Percentiles rank a stretch among this genome's conserved stretches.
Evolutionary conservation across 495 filamentous ascomycete genomes (phyloP).

Genomic region (Thozetella sp.): DNA sequence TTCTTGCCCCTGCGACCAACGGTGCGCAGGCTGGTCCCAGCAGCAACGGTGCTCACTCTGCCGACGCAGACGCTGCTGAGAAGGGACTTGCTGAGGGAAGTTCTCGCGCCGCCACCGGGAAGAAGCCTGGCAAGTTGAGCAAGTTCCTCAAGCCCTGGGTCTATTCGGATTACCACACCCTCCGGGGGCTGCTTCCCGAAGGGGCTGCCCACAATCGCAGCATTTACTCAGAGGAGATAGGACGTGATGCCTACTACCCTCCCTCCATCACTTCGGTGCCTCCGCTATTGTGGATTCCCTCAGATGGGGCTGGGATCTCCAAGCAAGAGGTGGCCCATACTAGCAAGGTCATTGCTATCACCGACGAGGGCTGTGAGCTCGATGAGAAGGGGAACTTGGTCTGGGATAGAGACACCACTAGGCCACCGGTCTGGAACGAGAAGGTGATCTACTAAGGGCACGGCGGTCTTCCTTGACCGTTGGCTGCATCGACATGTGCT

Average conservation of each 20-base stretch:
- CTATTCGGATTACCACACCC: constrained; percentile 69
- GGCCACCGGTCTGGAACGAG: constrained; percentile 80
- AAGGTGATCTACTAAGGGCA: constrained; percentile 55
- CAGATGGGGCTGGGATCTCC: constrained; percentile 74
- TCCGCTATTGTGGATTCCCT: constrained; percentile 83
- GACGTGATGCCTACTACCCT: constrained; percentile 75
- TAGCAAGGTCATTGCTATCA: constrained; percentile 71
- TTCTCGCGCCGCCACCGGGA: constrained; percentile 14
- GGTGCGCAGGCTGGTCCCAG: constrained; percentile 21
- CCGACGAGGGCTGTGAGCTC: constrained; percentile 80
- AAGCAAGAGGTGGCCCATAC: constrained; percentile 77
- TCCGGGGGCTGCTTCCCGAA: constrained; percentile 73
- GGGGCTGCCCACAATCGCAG: constrained; percentile 38
- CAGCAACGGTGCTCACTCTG: constrained; percentile 24
- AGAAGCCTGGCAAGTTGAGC: constrained; percentile 50
- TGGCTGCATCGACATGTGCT: constrained; percentile 3
- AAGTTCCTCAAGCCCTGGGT: constrained; percentile 81
- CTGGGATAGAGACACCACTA: constrained; percentile 72
- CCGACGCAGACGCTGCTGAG: constrained; percentile 19
- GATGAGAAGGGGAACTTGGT: constrained; percentile 78
- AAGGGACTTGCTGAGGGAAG: background rate
- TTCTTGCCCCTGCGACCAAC: constrained; percentile 30
- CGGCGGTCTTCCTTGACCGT: background rate
- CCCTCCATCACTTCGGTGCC: constrained; percentile 65
- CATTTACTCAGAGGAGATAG: constrained; percentile 60